Percentiles rank a stretch among this genome's conserved stretches.
phyloP scores from a whole-genome alignment of 352 stramenopile species.

The Pythium rishiriense region DNA sequence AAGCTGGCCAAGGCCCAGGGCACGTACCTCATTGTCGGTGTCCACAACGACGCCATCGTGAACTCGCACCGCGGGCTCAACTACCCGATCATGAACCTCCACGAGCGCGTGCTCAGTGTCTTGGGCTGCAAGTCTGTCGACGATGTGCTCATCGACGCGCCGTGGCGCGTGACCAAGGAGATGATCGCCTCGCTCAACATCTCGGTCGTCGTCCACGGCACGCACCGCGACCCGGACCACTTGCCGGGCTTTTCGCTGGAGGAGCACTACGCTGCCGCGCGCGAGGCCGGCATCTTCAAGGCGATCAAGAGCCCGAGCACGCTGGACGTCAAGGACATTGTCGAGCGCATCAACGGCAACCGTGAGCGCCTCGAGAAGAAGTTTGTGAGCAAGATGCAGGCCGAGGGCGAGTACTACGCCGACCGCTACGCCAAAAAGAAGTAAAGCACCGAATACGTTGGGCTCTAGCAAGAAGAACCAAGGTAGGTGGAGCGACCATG shows the following conservation, averaged over 20 bases:
- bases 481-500: neutral
- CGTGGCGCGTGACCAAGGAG: constrained; percentile 93
- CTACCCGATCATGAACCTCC: constrained; percentile 98
- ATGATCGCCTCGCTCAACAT: constrained; percentile 95
- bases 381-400: constrained; percentile 93
- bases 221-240: constrained; percentile 77
- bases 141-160: constrained; percentile 98
- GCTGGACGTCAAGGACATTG: constrained; percentile 87
- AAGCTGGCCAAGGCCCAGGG: constrained; percentile 91
- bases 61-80: constrained; percentile 89
- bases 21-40: constrained; percentile 96
- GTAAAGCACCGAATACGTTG: too few relatives aligned
- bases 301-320: constrained; percentile 69
- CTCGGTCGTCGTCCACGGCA: constrained; percentile 83
- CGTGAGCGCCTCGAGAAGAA: constrained; percentile 91
- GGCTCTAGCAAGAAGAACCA: too few relatives aligned
- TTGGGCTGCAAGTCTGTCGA: constrained; percentile 96
- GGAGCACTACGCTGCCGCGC: constrained; percentile 78
- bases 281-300: constrained; percentile 83
- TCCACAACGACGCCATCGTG: constrained; percentile 95
- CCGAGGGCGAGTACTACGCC: constrained; percentile 92
- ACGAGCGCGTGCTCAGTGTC: constrained; percentile 97
- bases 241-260: constrained; percentile 62
- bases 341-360: constrained; percentile 89
- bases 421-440: constrained; percentile 84